Evolutionary conservation across 495 filamentous ascomycete species (phyloP).

Genomic region (Apodospora peruviana): DNA sequence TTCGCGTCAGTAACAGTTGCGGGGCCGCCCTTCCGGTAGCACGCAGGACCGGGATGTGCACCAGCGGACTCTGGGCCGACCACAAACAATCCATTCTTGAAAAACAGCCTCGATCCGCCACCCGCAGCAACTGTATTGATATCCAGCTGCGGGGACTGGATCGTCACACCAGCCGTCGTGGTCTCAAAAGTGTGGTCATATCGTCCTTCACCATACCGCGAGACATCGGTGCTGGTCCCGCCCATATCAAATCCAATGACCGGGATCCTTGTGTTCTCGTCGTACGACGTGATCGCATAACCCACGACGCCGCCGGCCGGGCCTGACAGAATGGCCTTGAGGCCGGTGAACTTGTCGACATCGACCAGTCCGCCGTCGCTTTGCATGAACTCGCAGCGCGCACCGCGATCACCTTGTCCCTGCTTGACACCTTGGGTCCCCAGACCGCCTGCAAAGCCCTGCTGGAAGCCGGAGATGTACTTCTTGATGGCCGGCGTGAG

Average conservation of each 20-base stretch:
- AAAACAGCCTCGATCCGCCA: conserved; percentile 84
- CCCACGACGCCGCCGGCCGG: conserved; percentile 85
- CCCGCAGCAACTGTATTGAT: conserved; percentile 97
- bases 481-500: conserved; percentile 93
- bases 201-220: conserved; percentile 78
- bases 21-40: conserved; percentile 91
- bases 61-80: conserved; percentile 92
- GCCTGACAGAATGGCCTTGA: conserved; percentile 72
- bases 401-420: conserved; percentile 48
- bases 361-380: conserved; percentile 77
- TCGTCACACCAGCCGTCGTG: conserved; percentile 90
- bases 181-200: conserved; percentile 98
- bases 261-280: conserved; percentile 76
- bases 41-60: conserved; percentile 89
- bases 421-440: conserved; percentile 61
- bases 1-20: conserved; percentile 94
- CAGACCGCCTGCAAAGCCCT: conserved; percentile 65
- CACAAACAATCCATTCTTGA: conserved; percentile 90
- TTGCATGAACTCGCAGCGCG: conserved; percentile 82
- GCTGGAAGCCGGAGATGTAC: conserved; percentile 86
- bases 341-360: conserved; percentile 67
- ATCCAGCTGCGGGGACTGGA: conserved; percentile 92
- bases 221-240: conserved; percentile 93
- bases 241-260: conserved; percentile 97
- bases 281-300: conserved; percentile 90